Evolutionary conservation across 176 grass and related monocot genomes (phyloP).

Genomic region (Lolium rigidum): DNA sequence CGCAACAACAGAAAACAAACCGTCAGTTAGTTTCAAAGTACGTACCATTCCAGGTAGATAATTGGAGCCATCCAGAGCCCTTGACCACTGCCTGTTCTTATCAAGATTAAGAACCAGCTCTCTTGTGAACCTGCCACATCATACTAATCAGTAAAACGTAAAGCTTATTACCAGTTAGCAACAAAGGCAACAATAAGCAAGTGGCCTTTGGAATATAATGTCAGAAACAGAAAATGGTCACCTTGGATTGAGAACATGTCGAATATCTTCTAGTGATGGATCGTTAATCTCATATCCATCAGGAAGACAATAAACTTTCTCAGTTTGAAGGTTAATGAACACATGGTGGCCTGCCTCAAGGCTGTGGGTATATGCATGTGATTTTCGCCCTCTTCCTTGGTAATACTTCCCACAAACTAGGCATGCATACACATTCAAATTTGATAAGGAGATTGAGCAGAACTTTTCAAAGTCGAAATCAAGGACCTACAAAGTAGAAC

Average conservation of each 20-base stretch:
- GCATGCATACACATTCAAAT: constrained; percentile 96
- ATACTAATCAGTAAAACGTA: constrained; percentile 8
- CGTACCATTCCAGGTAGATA: constrained; percentile 99
- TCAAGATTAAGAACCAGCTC: constrained; percentile 85
- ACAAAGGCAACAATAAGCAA: not conserved
- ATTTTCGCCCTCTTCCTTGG: constrained; percentile 98
- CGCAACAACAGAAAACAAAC: not conserved
- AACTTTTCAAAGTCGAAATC: constrained; percentile 99
- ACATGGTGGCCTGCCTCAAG: constrained; percentile 97
- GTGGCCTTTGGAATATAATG: not conserved
- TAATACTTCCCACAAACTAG: constrained; percentile 99
- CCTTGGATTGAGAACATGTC: constrained; percentile 98
- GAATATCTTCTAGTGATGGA: constrained; percentile 86
- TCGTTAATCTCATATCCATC: constrained; percentile 99
- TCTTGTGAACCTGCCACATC: constrained; percentile 67
- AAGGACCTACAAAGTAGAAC: constrained; percentile 69
- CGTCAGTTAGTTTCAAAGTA: not conserved
- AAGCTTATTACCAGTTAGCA: not conserved
- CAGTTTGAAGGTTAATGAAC: constrained; percentile 95
- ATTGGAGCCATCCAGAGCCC: constrained; percentile 95
- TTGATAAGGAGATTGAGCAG: constrained; percentile 97
- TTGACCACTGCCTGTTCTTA: constrained; percentile 99
- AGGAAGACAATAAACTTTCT: constrained; percentile 97
- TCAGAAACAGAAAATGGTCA: constrained; percentile 35
- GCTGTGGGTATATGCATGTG: constrained; percentile 94